Percentiles rank a stretch among this genome's conserved stretches.
Evolutionary conservation across 192 early-diverging fungal species (phyloP).

Genomic region (Entomortierella parvispora): DNA sequence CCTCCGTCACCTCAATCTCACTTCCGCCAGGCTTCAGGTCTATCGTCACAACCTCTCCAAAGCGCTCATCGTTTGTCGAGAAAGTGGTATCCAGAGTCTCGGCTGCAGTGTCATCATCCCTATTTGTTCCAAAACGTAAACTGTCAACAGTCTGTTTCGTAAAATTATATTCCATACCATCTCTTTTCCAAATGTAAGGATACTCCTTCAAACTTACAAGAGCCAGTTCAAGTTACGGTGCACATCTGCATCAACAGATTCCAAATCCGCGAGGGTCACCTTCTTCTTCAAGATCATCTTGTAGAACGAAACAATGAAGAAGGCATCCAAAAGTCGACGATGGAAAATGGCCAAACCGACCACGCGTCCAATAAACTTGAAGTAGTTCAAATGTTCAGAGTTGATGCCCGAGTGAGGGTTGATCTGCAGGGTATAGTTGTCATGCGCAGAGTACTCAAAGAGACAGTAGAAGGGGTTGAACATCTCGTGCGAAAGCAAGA

Average conservation of each 20-base stretch:
- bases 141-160: background rate
- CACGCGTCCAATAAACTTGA: conserved; percentile 97
- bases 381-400: conserved; percentile 98
- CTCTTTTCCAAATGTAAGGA: too few relatives aligned
- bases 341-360: conserved; percentile 98
- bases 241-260: conserved; percentile 94
- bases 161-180: too few relatives aligned
- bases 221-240: conserved; percentile 94
- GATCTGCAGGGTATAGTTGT: conserved; percentile 98
- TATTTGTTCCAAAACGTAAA: conserved; percentile 26
- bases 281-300: conserved; percentile 95
- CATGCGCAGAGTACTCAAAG: conserved; percentile 98
- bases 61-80: conserved; percentile 93
- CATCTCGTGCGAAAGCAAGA: conserved; percentile 97
- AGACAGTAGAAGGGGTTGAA: conserved; percentile 97
- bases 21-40: conserved; percentile 90
- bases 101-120: conserved; percentile 84
- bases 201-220: conserved; percentile 62
- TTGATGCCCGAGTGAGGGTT: conserved; percentile 95
- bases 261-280: conserved; percentile 89
- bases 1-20: conserved; percentile 95
- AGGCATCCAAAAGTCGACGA: conserved; percentile 95
- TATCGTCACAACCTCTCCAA: conserved; percentile 88
- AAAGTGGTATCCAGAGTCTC: conserved; percentile 91
- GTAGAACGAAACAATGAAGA: conserved; percentile 96